Evolutionary conservation across 1,284 basidiomycete species (phyloP).

Genomic region (Ceratobasidium sp.): DNA sequence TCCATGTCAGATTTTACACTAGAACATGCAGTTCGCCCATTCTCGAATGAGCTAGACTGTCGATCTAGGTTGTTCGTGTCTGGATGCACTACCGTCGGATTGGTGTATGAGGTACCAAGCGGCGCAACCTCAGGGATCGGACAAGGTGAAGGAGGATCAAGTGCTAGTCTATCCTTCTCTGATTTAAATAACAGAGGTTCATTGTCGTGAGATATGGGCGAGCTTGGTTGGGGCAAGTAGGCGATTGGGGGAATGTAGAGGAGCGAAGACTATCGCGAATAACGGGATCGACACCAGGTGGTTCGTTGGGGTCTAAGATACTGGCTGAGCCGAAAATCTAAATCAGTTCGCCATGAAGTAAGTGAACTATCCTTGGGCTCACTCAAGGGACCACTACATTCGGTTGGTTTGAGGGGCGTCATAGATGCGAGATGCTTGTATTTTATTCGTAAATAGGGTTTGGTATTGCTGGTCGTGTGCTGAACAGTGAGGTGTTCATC

Average conservation of each 20-base stretch:
- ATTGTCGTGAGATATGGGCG: neutral
- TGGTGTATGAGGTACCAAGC: too few species aligned
- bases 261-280: neutral
- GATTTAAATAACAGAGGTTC: neutral
- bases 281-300: too few species aligned
- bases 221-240: neutral
- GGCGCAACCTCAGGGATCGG: neutral
- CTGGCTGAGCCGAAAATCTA: too few species aligned
- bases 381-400: neutral
- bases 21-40: neutral
- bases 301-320: too few species aligned
- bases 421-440: neutral
- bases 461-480: neutral
- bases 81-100: neutral
- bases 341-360: neutral
- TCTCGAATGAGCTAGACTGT: neutral
- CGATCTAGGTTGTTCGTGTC: neutral
- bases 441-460: conserved; percentile 4
- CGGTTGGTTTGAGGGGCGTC: neutral
- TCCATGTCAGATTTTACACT: neutral
- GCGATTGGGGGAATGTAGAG: conserved; percentile 5
- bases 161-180: conserved; percentile 8
- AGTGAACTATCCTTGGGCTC: neutral
- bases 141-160: conserved; percentile 24
- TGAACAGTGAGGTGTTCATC: conserved; percentile 13